Conservation (phyloP, 2,329 filamentous ascomycete genomes). For the Fusarium oligoseptatum region DNA sequence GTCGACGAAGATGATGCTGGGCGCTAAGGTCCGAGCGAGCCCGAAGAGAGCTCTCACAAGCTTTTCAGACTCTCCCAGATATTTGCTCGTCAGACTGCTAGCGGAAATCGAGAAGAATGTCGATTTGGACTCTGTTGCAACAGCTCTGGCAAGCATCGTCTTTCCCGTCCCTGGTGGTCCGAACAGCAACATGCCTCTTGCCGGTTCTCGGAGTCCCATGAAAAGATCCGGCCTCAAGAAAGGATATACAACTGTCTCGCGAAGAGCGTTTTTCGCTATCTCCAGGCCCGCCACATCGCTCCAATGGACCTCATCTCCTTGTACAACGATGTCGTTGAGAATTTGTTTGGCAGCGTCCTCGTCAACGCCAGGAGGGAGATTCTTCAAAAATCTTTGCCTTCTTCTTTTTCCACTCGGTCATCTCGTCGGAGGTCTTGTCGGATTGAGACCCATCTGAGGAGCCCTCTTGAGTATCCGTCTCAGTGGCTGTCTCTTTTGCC, state of each 20-base stretch:
- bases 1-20: slow-evolving; percentile 98
- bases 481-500: slow-evolving; percentile 49
- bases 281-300: slow-evolving; percentile 92
- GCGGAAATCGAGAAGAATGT: slow-evolving; percentile 98
- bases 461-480: slow-evolving; percentile 62
- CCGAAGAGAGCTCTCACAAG: slow-evolving; percentile 92
- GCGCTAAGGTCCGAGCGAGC: slow-evolving; percentile 88
- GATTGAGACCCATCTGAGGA: slow-evolving; percentile 60
- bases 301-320: slow-evolving; percentile 96
- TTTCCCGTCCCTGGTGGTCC: slow-evolving; percentile 98
- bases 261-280: slow-evolving; percentile 88
- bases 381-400: slow-evolving; percentile 77
- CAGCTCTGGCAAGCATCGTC: slow-evolving; percentile 93
- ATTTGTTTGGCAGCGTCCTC: slow-evolving; percentile 88
- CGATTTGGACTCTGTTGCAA: slow-evolving; percentile 93
- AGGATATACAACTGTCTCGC: slow-evolving; percentile 96
- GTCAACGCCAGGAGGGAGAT: slow-evolving; percentile 86
- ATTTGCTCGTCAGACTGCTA: slow-evolving; percentile 94
- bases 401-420: slow-evolving; percentile 70
- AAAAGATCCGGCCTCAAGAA: slow-evolving; percentile 96
- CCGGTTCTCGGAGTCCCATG: slow-evolving; percentile 93
- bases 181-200: slow-evolving; percentile 94
- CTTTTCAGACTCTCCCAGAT: slow-evolving; percentile 96
- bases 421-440: slow-evolving; percentile 55
- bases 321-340: slow-evolving; percentile 93